Evolutionary conservation across 2,329 filamentous ascomycete species (phyloP), one percentile per base, ranked within the genome.

Genomic region (Ophiocordyceps sinensis): DNA sequence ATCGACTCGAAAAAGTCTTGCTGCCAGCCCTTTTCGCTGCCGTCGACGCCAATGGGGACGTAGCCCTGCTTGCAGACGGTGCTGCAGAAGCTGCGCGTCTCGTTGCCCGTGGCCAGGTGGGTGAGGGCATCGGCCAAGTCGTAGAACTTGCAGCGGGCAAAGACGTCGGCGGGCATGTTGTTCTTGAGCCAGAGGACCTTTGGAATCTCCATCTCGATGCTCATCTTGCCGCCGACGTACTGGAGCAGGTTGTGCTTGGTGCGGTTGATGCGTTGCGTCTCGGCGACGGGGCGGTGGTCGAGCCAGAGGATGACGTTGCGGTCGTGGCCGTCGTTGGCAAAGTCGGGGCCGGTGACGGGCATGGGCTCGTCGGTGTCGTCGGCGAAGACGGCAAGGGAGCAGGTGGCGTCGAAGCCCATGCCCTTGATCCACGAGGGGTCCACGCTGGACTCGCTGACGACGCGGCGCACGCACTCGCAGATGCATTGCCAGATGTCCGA

Each of bases 141-240:
- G 61, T 94, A 98, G 58, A 98, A 98, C 63, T 94, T 95, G 77
- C 88, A 95, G 46, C 82, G 79, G 42, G 81, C 79, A 54, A 96
- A 98, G 14, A 91, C 70, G 53, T 94, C 85, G 42, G 82, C 73
- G 3, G 91, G 83, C 91, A 98, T 96, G 65, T 96, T 77, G 63
- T 94, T 94, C 73, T 96, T 96, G 57, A 98, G 73, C 91, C 91
- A 98, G 43, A 96, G 71, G 1, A 95, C 85, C 66, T 98, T 98
- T 48, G 91, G 91, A 42, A 98, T 93, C 62, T 98, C 91, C 91
- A 98, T 98, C 69, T 98, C 91, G 49, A 95, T 89, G 59, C 86
- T 94, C 91, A 98, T 98, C 59, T 83, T 89, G 47, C 91, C 91
- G 51, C 91, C 91, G 15, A 98, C 91, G 57, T 98, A 98, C 55